phyloP scores from a whole-genome alignment of 371 early-diverging fungal genomes.

The Sanchytrium tribonematis region DNA sequence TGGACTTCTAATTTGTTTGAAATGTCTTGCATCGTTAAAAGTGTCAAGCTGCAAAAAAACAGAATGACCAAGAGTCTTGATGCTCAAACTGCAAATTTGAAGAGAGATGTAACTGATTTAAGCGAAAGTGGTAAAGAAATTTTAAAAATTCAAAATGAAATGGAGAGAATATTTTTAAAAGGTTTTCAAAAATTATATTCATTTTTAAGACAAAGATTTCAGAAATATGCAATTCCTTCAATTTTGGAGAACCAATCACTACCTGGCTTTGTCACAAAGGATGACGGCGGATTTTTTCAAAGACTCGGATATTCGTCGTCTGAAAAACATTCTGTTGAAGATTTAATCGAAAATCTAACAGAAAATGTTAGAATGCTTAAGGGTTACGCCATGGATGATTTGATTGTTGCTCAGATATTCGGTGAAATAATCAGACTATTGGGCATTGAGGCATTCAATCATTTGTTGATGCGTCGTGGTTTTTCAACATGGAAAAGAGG shows the following conservation, averaged over 20 bases:
- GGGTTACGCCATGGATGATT: background rate
- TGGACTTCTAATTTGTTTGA: background rate
- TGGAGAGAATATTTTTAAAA: background rate
- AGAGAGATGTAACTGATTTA: background rate
- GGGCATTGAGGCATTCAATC: constrained; percentile 75
- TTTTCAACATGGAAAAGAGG: constrained; percentile 24
- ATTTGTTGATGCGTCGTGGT: constrained; percentile 52
- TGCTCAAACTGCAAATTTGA: background rate
- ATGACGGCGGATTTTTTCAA: background rate
- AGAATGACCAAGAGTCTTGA: background rate
- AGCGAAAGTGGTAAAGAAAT: background rate
- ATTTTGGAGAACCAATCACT: background rate
- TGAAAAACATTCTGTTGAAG: background rate
- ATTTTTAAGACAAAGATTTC: background rate
- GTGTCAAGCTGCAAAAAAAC: background rate
- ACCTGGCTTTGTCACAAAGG: background rate
- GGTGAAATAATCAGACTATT: constrained; percentile 11
- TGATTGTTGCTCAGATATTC: background rate
- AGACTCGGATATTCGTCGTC: background rate
- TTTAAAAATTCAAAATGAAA: background rate
- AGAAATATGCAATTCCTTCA: background rate
- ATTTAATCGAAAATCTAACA: background rate
- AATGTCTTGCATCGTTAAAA: background rate
- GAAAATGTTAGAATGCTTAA: background rate
- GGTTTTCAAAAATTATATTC: background rate